Evolutionary conservation across 1,139 yeast species (phyloP).

Genomic region (Debaryomyces udenii): DNA sequence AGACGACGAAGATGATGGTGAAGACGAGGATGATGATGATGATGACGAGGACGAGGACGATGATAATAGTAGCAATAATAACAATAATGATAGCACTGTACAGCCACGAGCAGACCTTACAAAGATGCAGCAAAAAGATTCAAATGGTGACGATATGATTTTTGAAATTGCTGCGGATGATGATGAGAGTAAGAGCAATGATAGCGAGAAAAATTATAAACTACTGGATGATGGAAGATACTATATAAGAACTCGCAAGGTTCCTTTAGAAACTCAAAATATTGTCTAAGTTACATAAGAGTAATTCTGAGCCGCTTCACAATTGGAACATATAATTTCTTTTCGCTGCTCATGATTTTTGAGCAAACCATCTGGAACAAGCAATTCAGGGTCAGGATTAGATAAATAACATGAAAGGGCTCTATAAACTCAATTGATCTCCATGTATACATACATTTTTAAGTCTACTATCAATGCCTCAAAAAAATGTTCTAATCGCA

Average conservation of each 20-base stretch:
- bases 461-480: no score
- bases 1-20: constrained; percentile 29
- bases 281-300: constrained; percentile 12
- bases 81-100: no score
- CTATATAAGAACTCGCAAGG: constrained; percentile 4
- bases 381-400: no score
- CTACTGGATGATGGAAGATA: constrained; percentile 2
- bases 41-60: constrained; percentile 40
- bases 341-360: no score
- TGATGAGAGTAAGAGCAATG: constrained; percentile 4
- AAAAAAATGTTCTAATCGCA: constrained; percentile 52
- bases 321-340: no score
- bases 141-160: constrained; percentile 33
- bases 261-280: constrained; percentile 15
- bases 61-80: constrained; percentile 11
- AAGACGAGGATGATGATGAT: constrained; percentile 32
- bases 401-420: no score
- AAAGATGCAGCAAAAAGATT: constrained; percentile 15
- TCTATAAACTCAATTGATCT: background rate
- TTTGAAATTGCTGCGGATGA: constrained; percentile 32
- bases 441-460: no score
- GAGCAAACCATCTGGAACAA: no score
- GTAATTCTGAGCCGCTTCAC: no score
- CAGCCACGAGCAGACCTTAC: background rate
- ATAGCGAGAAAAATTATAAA: constrained; percentile 10